Conservation (phyloP, 805 yeast species). For the Cyberlindnera maclurae region DNA sequence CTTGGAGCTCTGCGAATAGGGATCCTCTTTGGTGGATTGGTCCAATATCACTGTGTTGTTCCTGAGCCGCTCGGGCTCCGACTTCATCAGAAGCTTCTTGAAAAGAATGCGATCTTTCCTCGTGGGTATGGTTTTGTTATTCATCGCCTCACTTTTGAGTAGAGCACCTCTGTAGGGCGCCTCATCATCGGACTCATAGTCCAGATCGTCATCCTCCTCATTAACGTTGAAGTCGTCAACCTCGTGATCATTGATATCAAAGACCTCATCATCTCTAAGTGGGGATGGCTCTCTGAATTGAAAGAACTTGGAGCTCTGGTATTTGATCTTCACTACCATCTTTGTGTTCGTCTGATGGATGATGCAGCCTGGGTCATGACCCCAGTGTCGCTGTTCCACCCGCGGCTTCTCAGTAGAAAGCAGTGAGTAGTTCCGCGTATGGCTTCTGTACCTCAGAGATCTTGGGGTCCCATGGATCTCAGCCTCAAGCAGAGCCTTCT, state of each 20-base stretch:
- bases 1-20: slow-evolving; percentile 13
- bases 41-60: slow-evolving; percentile 29
- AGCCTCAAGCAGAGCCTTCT: slow-evolving; percentile 24
- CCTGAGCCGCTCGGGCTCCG: slow-evolving; percentile 31
- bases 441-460: slow-evolving; percentile 8
- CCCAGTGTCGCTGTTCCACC: neutral
- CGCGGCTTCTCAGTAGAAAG: neutral
- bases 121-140: slow-evolving; percentile 56
- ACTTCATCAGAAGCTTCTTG: slow-evolving; percentile 31
- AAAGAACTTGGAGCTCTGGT: slow-evolving; percentile 21
- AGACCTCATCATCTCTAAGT: slow-evolving; percentile 9
- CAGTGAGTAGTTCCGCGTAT: neutral
- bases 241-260: slow-evolving; percentile 20
- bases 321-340: slow-evolving; percentile 9
- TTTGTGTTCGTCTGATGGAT: slow-evolving; percentile 1
- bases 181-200: slow-evolving; percentile 35
- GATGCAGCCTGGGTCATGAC: neutral
- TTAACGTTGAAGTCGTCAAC: slow-evolving; percentile 20
- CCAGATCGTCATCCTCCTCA: slow-evolving; percentile 13
- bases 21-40: slow-evolving; percentile 8
- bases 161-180: slow-evolving; percentile 66
- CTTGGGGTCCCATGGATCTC: slow-evolving; percentile 9
- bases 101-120: slow-evolving; percentile 43
- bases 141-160: slow-evolving; percentile 49
- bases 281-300: slow-evolving; percentile 24